Evolutionary conservation across 768 basidiomycete species (phyloP), one percentile per base, ranked within the genome.

Genomic region (Hypsizygus marmoreus): DNA sequence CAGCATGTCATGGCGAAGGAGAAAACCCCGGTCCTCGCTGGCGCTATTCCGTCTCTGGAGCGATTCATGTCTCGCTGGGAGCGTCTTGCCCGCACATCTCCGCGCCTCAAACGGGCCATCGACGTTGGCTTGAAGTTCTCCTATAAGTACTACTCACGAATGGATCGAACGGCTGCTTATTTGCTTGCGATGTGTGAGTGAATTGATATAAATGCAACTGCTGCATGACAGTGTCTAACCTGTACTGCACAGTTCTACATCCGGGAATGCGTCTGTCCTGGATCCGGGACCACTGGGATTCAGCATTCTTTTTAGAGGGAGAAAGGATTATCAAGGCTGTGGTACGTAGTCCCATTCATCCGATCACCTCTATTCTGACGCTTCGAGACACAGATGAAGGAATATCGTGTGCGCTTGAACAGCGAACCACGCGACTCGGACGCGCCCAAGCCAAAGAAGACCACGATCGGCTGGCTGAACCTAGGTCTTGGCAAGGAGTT

Each of bases 11-110:
- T 58, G 51, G 48, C 53, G 24, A 16, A 36, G 3, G 51, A 60
- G 40, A 53, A 43, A 17, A 57, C 43, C 14, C 58, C 56, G 13
- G 35, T 59, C 19, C 48, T 59, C 11, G 40, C 58, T 8, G 45
- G 50, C 35, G 56, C 49, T 19, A 54, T 59, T 32, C 58, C 56
- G 11, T 43, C 54, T 6, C 54, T 60, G 25, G 56, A 60, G 43
- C 37, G 46, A 25, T 57, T 60, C 25, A 55, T 60, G 44, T 20
- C 36, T 2, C 20, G 22, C 7, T 56, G 55, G 55, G 51, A 54
- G 23, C 23, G 22, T 24, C 37, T 55, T 22, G 29, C 24, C 31
- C 17, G 32, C 16, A 40, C 26, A 11, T 16, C 35, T 25, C 42
- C 51, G n/a, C 38, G 28, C 26, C 41, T 52, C n/a, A 22, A 32